These are phyloP conservation scores for Acer negundo DNA, from an alignment of 345 rosid genomes.

Conservation along the genomic window DNA sequence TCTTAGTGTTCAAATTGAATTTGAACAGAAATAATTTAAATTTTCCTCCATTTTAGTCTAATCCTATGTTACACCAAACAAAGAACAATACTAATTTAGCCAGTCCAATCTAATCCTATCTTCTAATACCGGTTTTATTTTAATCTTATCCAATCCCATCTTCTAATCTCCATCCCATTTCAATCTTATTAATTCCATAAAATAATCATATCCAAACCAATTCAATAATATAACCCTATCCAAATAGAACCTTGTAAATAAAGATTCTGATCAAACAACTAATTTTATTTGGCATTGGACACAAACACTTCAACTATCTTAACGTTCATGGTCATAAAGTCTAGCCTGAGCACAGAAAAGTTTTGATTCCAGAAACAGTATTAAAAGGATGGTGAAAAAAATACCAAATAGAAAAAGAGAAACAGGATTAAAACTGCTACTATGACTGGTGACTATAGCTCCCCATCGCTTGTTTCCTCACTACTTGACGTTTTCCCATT, in stretches of 20 bases:
- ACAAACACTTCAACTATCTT: background rate
- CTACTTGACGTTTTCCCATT: constrained; percentile 61
- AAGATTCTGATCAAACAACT: background rate
- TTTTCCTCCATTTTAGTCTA: no score
- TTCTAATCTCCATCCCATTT: no score
- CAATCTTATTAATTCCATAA: no score
- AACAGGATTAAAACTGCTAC: background rate
- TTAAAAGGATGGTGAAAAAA: background rate
- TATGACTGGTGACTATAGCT: constrained; percentile 36
- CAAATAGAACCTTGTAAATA: background rate
- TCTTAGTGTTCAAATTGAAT: no score
- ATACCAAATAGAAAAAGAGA: background rate
- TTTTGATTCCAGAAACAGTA: background rate
- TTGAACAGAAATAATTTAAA: no score
- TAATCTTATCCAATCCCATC: no score
- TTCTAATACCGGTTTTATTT: no score
- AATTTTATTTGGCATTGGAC: background rate
- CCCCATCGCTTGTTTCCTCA: constrained; percentile 33
- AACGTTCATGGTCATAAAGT: background rate
- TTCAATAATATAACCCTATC: no score
- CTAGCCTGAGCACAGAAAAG: background rate
- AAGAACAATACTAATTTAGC: no score
- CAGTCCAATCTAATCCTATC: no score
- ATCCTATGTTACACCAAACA: no score
- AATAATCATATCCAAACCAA: no score